Base-by-base conservation (phyloP, 192 early-diverging fungal species). In the Coemansia sp. region DNA sequence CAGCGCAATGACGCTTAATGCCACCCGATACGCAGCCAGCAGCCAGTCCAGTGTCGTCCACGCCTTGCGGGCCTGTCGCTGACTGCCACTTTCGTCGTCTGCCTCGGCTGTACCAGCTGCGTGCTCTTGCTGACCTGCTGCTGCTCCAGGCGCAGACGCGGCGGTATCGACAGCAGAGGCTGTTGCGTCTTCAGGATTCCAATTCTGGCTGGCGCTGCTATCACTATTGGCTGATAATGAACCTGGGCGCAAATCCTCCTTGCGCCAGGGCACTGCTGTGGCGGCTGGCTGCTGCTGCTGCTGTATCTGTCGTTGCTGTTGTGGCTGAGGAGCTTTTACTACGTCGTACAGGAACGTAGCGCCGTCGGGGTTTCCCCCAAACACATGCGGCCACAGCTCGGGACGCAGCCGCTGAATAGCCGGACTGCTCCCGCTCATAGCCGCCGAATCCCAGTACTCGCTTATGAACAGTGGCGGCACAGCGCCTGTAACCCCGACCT, bases 41-140 rank as follows among this genome's bases (percentile, higher is more conserved):
- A 72, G 38, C 75, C 65, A 68, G 75, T 72, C 75, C 55, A 72
- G 33, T 25, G 75, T 36, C 17, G 75, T 62, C 75, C 75, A 79
- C 31, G 38, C 66, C 37, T 57, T 57, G 50, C 66, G 70, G 8
- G n/a, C 41, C 50, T 42, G 34, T 13, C 41, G 50, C 25, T 27
- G 38, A 36, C 37, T 33, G 52, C 17, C 47, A 14, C 47, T 15
- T 8, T 14, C 47, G 6, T 20, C 23, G 1, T 22, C 22, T 50
- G 47, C 22, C 6, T 19, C 22, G 20, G 47, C 9, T 11, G 22
- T 11, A 0, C 29, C 28, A 31, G 52, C 17, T 17, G 52, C 45
- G 23, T 30, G 52, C 52, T 54, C 29, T 20, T 54, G 27, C 52
- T 54, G 25, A 15, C 27, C 15, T 8, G 29, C 42, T 15, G 14